Conservation (phyloP, 2,329 filamentous ascomycete species). For the Diaporthe amygdali region DNA sequence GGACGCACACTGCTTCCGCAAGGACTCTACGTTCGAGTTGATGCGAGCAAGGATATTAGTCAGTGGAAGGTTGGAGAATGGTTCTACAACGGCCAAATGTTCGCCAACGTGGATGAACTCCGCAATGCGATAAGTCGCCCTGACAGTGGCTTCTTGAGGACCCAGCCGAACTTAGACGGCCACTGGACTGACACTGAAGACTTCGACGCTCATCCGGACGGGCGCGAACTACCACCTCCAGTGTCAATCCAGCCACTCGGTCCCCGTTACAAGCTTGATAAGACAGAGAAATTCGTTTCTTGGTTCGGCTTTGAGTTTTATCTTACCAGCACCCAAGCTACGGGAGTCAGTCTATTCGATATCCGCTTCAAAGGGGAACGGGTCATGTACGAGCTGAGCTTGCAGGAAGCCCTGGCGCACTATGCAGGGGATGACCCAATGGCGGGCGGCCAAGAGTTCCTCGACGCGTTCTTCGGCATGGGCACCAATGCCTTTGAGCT, state of each 20-base stretch:
- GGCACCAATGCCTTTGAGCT: conserved; percentile 42
- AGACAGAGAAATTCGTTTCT: conserved; percentile 50
- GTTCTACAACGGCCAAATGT: conserved; percentile 25
- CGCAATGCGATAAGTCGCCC: conserved; percentile 8
- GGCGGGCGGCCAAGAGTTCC: conserved; percentile 45
- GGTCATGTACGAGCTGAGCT: conserved; percentile 56
- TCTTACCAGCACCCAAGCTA: conserved; percentile 47
- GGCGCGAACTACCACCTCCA: conserved; percentile 31
- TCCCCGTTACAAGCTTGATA: conserved; percentile 49
- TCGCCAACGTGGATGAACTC: not conserved
- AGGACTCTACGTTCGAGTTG: conserved; percentile 48
- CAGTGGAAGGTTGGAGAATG: conserved; percentile 30
- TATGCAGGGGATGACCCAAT: conserved; percentile 55
- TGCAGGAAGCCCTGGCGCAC: conserved; percentile 59
- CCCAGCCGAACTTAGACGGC: conserved; percentile 29
- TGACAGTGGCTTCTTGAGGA: conserved; percentile 11
- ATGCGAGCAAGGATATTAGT: conserved; percentile 35
- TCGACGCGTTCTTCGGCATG: conserved; percentile 45
- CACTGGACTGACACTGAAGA: conserved; percentile 39
- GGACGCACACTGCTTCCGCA: conserved; percentile 41
- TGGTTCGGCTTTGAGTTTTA: conserved; percentile 61
- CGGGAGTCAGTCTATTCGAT: conserved; percentile 53
- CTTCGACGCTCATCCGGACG: conserved; percentile 38
- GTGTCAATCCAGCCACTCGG: conserved; percentile 43
- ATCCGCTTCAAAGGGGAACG: conserved; percentile 55